Conservation (phyloP, 768 basidiomycete genomes). For the Leccinum longicurvipes region DNA sequence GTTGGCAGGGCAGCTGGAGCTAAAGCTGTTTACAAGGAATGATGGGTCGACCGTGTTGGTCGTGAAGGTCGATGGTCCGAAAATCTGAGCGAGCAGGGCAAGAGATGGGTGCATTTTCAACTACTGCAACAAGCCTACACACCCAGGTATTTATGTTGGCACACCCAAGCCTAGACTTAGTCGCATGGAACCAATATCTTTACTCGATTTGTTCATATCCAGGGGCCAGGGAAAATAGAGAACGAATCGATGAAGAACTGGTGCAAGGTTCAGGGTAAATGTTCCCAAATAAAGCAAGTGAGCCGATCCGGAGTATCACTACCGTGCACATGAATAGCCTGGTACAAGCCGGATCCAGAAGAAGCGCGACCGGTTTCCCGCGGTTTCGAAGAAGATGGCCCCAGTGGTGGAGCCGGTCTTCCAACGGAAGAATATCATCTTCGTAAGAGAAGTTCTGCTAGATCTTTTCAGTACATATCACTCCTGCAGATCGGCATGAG, state of each 20-base stretch:
- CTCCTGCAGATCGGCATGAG: not conserved
- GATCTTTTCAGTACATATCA: not conserved
- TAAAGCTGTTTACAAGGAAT: conserved; percentile 32
- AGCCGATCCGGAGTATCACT: not conserved
- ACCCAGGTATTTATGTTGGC: conserved; percentile 7
- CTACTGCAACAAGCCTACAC: not conserved
- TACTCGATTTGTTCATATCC: not conserved
- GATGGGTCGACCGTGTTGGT: conserved; percentile 17
- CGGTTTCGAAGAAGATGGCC: not conserved
- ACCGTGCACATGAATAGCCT: not conserved
- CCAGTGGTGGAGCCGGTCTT: not conserved
- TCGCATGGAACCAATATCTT: not conserved
- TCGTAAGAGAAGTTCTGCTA: not conserved
- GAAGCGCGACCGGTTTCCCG: not conserved
- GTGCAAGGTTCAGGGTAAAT: not conserved
- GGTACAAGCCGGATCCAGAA: not conserved
- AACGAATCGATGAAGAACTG: not conserved
- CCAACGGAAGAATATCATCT: not conserved
- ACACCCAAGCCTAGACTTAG: not conserved
- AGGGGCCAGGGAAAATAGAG: not conserved
- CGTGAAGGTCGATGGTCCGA: conserved; percentile 20
- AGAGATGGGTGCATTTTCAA: conserved; percentile 19
- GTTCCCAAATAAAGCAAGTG: not conserved
- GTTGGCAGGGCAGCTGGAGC: conserved; percentile 51
- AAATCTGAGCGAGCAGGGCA: conserved; percentile 19